Conservation (phyloP, 306 rosid genomes). For the Argentina anserina region DNA sequence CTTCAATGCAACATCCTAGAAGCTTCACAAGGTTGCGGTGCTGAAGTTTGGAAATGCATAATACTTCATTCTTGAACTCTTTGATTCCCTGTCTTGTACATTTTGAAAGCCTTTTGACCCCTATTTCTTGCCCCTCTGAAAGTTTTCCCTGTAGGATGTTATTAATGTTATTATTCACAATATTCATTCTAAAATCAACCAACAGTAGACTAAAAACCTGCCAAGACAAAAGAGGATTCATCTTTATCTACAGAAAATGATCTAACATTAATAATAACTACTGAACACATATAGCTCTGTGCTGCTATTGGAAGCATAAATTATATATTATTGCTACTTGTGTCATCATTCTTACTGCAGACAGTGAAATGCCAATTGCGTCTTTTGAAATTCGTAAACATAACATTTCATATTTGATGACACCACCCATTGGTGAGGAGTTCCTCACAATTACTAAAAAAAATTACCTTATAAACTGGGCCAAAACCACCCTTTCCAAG, state of each 20-base stretch:
- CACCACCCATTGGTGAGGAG: not conserved
- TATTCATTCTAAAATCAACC: not conserved
- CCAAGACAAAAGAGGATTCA: not conserved
- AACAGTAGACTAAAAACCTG: not conserved
- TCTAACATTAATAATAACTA: too few relatives aligned
- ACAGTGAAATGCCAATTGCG: not conserved
- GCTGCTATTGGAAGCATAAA: not conserved
- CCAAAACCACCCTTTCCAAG: constrained; percentile 37
- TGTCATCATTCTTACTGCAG: too few relatives aligned
- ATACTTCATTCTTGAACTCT: constrained; percentile 53
- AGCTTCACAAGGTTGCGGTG: constrained; percentile 54
- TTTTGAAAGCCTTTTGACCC: constrained; percentile 52
- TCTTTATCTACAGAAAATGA: not conserved
- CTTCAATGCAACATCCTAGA: constrained; percentile 47
- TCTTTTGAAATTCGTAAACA: not conserved
- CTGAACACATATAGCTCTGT: not conserved
- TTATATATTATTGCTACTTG: not conserved
- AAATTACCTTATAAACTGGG: constrained; percentile 25
- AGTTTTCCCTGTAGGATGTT: constrained; percentile 26
- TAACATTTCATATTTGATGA: not conserved
- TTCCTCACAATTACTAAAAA: not conserved
- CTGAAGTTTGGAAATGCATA: constrained; percentile 33
- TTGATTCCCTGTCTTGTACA: constrained; percentile 49
- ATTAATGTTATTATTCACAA: not conserved
- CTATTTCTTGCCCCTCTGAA: constrained; percentile 35